These are phyloP conservation scores for Yamadazyma aaseri DNA, from an alignment of 1,139 yeast genomes.

Conservation along the genomic window DNA sequence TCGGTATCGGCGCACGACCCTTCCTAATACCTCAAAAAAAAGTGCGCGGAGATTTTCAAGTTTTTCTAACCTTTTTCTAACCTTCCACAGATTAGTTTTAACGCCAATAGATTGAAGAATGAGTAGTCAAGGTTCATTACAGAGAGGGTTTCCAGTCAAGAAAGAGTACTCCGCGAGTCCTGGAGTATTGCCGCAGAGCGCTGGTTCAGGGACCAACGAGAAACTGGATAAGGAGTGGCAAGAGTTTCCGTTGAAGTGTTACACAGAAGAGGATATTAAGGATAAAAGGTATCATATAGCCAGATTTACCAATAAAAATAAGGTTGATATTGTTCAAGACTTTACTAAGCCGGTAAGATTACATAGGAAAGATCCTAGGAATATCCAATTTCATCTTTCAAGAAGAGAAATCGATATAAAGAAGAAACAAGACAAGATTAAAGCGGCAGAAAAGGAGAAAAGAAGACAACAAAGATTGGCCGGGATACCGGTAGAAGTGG, in stretches of 20 bases:
- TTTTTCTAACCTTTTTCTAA: slow-evolving; percentile 1
- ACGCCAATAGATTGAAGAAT: background rate
- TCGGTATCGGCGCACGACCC: too few relatives aligned
- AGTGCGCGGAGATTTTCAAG: slow-evolving; percentile 1
- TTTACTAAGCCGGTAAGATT: slow-evolving; percentile 82
- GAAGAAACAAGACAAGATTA: slow-evolving; percentile 46
- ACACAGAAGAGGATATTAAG: slow-evolving; percentile 67
- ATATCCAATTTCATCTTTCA: slow-evolving; percentile 79
- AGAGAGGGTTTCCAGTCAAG: slow-evolving; percentile 8
- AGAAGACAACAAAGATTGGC: slow-evolving; percentile 21
- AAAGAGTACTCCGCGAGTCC: slow-evolving; percentile 4
- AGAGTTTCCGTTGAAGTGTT: slow-evolving; percentile 71
- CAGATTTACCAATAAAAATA: slow-evolving; percentile 72
- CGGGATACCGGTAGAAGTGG: slow-evolving; percentile 19
- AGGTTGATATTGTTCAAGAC: slow-evolving; percentile 66
- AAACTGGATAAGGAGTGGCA: slow-evolving; percentile 40
- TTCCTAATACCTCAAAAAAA: background rate
- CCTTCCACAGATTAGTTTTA: background rate
- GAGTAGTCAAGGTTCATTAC: slow-evolving; percentile 3
- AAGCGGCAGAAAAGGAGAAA: slow-evolving; percentile 23
- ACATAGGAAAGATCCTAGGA: slow-evolving; percentile 90
- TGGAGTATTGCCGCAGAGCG: slow-evolving; percentile 1
- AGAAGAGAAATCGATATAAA: slow-evolving; percentile 59
- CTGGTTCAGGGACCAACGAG: slow-evolving; percentile 2
- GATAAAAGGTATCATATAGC: slow-evolving; percentile 78